phyloP scores from a whole-genome alignment of 192 early-diverging fungal genomes.

The Physocladia obscura region DNA sequence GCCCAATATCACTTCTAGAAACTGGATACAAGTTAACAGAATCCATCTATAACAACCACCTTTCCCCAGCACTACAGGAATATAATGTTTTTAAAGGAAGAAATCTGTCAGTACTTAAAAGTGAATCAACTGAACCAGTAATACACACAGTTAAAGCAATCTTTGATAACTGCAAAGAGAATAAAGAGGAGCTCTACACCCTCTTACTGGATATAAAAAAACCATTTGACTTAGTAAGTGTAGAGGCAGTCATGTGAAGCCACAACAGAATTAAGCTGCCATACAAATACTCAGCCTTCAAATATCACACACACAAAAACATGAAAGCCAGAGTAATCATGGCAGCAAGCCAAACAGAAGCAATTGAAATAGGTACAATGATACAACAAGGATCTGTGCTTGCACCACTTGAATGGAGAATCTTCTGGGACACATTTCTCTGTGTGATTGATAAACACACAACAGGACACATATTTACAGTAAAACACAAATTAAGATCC shows the following conservation, averaged over 20 bases:
- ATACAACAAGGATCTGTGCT: too few relatives aligned
- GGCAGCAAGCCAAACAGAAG: neutral
- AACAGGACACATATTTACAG: too few relatives aligned
- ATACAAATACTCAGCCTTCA: too few relatives aligned
- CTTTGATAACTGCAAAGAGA: neutral
- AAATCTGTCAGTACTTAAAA: neutral
- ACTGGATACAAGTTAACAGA: neutral
- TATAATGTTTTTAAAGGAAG: neutral
- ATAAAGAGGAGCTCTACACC: neutral
- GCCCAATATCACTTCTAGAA: too few relatives aligned
- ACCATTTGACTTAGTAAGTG: neutral
- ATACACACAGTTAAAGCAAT: neutral
- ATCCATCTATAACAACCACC: neutral
- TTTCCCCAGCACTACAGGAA: neutral
- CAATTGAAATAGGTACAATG: neutral
- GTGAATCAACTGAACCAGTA: neutral
- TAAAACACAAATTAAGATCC: neutral
- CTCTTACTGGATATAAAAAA: neutral
- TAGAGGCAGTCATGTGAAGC: too few relatives aligned
- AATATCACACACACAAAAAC: too few relatives aligned
- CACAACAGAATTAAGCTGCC: too few relatives aligned
- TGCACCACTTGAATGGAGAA: too few relatives aligned
- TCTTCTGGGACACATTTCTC: too few relatives aligned
- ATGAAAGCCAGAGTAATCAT: neutral
- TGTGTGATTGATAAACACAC: too few relatives aligned